phyloP scores from a whole-genome alignment of 331 rosid genomes.

The Stylosanthes scabra region DNA sequence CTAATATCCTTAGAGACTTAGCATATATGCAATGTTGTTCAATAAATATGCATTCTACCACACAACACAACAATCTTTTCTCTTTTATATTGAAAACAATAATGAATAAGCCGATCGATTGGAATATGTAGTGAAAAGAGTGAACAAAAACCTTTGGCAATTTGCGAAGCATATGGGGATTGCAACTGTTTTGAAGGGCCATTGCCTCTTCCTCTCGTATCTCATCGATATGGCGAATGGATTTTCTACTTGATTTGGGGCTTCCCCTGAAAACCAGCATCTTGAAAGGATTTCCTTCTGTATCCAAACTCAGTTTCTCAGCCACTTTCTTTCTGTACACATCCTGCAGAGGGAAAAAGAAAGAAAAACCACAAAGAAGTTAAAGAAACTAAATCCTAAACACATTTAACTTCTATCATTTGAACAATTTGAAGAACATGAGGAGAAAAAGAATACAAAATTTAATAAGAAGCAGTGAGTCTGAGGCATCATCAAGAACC shows the following conservation, averaged over 20 bases:
- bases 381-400: not conserved
- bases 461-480: not conserved
- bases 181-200: conserved; percentile 40
- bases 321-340: conserved; percentile 58
- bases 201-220: conserved; percentile 56
- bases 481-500: not conserved
- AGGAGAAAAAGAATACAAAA: not conserved
- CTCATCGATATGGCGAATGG: conserved; percentile 65
- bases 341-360: conserved; percentile 49
- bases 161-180: conserved; percentile 40
- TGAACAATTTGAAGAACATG: not conserved
- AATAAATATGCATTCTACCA: not conserved
- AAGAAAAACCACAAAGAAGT: not conserved
- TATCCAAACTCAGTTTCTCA: conserved; percentile 62
- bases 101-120: not conserved
- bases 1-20: no score
- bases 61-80: not conserved
- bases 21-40: not conserved
- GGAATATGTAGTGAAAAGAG: not conserved
- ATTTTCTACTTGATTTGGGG: conserved; percentile 66
- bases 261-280: conserved; percentile 88
- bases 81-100: not conserved
- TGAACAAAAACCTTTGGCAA: conserved; percentile 62
- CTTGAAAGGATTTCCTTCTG: conserved; percentile 76
- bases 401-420: not conserved